Conservation (phyloP, 192 early-diverging fungal species). For the Chytriomyces sp. region DNA sequence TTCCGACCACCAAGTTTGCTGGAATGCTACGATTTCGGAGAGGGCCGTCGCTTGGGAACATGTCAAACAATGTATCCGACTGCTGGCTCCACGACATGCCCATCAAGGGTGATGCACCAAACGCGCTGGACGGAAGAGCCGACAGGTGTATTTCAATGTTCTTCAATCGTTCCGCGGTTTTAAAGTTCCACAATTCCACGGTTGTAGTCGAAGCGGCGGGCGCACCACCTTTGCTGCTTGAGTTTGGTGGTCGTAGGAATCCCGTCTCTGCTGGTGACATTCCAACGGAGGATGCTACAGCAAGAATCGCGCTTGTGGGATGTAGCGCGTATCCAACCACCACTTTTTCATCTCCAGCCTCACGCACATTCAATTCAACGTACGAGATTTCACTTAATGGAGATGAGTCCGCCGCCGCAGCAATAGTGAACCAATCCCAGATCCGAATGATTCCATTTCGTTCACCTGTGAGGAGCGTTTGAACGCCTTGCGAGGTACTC, state of each 20-base stretch:
- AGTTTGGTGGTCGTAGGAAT: neutral
- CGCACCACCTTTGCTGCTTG: no score
- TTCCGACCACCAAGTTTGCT: slow-evolving; percentile 2
- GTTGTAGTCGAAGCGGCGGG: neutral
- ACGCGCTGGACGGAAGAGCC: slow-evolving; percentile 16
- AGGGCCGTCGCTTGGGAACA: neutral
- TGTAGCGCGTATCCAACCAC: slow-evolving; percentile 25
- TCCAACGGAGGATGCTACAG: neutral
- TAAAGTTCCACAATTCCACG: slow-evolving; percentile 34
- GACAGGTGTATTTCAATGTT: neutral
- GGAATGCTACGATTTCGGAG: neutral
- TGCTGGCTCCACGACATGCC: slow-evolving; percentile 10
- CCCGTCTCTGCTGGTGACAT: neutral
- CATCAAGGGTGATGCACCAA: neutral
- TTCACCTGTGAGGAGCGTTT: slow-evolving; percentile 29
- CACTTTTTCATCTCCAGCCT: neutral
- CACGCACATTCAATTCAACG: slow-evolving; percentile 13
- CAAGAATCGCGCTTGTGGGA: neutral
- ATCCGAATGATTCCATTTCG: slow-evolving; percentile 22
- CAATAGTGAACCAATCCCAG: slow-evolving; percentile 23
- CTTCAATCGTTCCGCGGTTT: slow-evolving; percentile 1
- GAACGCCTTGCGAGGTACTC: neutral
- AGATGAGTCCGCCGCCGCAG: neutral
- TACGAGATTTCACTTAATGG: neutral
- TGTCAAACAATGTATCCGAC: neutral